Conservation (phyloP, 441 rosid species). For the Flueggea neowawraea region DNA sequence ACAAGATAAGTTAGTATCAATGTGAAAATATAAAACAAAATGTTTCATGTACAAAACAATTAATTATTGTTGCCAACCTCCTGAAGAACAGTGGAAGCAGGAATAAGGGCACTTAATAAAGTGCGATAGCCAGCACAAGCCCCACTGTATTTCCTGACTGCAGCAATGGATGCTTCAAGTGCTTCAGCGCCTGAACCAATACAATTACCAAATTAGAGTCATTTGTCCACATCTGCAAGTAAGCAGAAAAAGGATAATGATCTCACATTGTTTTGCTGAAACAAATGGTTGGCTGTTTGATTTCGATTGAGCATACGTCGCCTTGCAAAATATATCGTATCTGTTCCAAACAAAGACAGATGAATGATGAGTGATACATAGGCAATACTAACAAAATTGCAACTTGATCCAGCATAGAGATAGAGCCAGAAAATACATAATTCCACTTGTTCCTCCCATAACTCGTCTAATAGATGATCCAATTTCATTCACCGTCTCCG, state of each 20-base stretch:
- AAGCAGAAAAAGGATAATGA: slow-evolving; percentile 12
- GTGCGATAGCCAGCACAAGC: slow-evolving; percentile 94
- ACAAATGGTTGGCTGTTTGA: slow-evolving; percentile 41
- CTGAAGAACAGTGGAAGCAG: slow-evolving; percentile 76
- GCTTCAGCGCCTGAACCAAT: slow-evolving; percentile 78
- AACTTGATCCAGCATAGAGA: slow-evolving; percentile 16
- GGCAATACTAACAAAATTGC: neutral
- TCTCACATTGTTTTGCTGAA: slow-evolving; percentile 80
- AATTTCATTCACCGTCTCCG: slow-evolving; percentile 89
- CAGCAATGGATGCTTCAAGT: slow-evolving; percentile 75
- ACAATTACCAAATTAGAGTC: slow-evolving; percentile 9
- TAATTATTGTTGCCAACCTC: slow-evolving; percentile 43
- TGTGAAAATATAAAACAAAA: neutral
- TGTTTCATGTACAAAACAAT: slow-evolving; percentile 1
- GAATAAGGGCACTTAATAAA: slow-evolving; percentile 88
- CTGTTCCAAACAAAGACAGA: slow-evolving; percentile 31
- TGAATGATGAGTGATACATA: neutral
- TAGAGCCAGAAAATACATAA: slow-evolving; percentile 43
- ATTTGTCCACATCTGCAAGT: slow-evolving; percentile 4
- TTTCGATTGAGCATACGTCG: slow-evolving; percentile 81
- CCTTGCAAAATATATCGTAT: slow-evolving; percentile 81
- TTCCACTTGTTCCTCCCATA: slow-evolving; percentile 99
- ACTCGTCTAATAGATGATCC: slow-evolving; percentile 81
- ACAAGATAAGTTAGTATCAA: slow-evolving; percentile 15
- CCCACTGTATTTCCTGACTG: slow-evolving; percentile 93